Conservation (phyloP, 2,329 filamentous ascomycete genomes). For the Daldinia sp. region DNA sequence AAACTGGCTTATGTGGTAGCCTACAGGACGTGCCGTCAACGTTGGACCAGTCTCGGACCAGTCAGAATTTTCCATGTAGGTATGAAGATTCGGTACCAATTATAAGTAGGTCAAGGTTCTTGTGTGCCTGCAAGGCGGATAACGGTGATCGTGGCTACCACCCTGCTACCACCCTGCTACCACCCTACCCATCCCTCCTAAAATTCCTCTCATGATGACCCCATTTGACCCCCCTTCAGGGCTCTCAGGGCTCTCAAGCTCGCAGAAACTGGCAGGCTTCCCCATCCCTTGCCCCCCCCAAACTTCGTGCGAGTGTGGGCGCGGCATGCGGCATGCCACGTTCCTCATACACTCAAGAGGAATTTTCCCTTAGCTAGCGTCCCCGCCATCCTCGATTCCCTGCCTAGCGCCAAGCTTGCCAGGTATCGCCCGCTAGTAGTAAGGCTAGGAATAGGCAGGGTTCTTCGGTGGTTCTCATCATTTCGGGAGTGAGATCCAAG, state of each 20-base stretch:
- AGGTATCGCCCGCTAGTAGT: constrained; percentile 30
- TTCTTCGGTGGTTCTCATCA: constrained; percentile 37
- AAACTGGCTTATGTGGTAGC: constrained; percentile 25
- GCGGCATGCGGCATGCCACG: constrained; percentile 37
- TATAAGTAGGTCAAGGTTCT: constrained; percentile 20
- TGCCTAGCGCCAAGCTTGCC: constrained; percentile 28
- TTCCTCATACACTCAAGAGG: constrained; percentile 35
- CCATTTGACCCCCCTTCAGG: constrained; percentile 4
- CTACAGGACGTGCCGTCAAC: constrained; percentile 15
- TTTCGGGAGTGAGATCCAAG: constrained; percentile 37
- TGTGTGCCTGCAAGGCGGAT: constrained; percentile 31
- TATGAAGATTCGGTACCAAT: constrained; percentile 29
- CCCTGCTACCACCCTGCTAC: no score
- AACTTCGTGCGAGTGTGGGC: constrained; percentile 29
- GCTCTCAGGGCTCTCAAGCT: constrained; percentile 18
- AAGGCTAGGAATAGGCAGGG: constrained; percentile 32
- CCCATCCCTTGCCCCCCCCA: constrained; percentile 32
- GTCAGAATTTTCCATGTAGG: constrained; percentile 16
- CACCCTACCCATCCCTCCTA: neutral
- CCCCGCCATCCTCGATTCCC: constrained; percentile 33
- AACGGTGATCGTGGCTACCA: constrained; percentile 34
- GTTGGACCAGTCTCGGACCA: constrained; percentile 25
- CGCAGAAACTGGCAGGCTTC: constrained; percentile 14
- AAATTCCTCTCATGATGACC: constrained; percentile 10
- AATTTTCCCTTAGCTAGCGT: constrained; percentile 34